A percentile compares a stretch with the other conserved stretches of the same genome.
These are phyloP conservation scores for Penicillium mononematosum DNA, from an alignment of 495 filamentous ascomycete genomes.

Conservation along the genomic window DNA sequence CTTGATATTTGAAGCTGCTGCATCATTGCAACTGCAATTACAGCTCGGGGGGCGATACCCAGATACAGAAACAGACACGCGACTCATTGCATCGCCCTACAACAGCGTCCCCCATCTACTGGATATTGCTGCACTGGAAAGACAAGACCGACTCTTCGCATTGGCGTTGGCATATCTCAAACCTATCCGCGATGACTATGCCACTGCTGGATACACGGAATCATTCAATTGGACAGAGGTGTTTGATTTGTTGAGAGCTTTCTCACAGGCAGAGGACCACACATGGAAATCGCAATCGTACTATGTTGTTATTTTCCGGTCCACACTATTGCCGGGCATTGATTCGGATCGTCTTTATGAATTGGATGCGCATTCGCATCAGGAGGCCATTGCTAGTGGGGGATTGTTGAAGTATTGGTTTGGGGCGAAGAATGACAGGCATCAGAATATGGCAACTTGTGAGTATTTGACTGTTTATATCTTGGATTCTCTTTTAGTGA, in stretches of 20 bases:
- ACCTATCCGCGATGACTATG: slow-evolving; percentile 66
- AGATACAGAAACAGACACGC: slow-evolving; percentile 20
- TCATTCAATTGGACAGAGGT: slow-evolving; percentile 77
- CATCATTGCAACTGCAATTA: slow-evolving; percentile 33
- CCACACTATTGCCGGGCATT: slow-evolving; percentile 59
- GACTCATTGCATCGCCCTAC: slow-evolving; percentile 73
- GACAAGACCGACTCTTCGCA: slow-evolving; percentile 65
- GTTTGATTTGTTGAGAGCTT: slow-evolving; percentile 49
- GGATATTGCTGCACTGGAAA: slow-evolving; percentile 62
- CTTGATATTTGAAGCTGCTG: slow-evolving; percentile 37
- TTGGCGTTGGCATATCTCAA: slow-evolving; percentile 63
- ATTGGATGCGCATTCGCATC: slow-evolving; percentile 73
- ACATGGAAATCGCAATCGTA: slow-evolving; percentile 64
- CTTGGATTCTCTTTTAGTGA: not conserved
- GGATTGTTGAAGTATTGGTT: slow-evolving; percentile 94
- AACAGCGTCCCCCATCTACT: slow-evolving; percentile 65
- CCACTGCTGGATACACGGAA: slow-evolving; percentile 68
- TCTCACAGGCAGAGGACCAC: slow-evolving; percentile 43
- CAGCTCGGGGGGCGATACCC: slow-evolving; percentile 8
- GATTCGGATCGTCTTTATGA: slow-evolving; percentile 60
- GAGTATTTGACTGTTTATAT: slow-evolving; percentile 16
- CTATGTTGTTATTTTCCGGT: slow-evolving; percentile 82
- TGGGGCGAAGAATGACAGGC: slow-evolving; percentile 60
- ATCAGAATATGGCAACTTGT: slow-evolving; percentile 74
- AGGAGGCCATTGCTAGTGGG: slow-evolving; percentile 71